Evolutionary conservation across 2,329 filamentous ascomycete species (phyloP).

Genomic region (Botrytis hyacinthi): DNA sequence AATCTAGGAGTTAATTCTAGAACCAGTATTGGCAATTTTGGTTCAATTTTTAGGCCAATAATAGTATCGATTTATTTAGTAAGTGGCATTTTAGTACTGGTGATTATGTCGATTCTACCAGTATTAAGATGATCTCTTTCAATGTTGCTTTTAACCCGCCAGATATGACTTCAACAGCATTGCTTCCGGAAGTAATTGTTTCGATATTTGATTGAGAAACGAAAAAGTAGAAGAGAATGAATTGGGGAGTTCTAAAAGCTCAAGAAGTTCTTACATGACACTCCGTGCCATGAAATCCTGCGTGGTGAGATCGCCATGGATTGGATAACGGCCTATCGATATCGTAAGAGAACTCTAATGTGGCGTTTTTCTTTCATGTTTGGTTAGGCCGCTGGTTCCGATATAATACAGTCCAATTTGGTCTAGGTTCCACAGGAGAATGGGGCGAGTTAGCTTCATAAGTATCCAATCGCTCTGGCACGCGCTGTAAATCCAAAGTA

Average conservation of each 20-base stretch:
- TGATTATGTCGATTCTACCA: too few species aligned
- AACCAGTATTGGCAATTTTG: too few species aligned
- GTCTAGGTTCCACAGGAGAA: not conserved
- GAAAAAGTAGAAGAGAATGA: not conserved
- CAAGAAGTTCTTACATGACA: not conserved
- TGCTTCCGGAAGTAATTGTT: not conserved
- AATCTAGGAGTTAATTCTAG: too few species aligned
- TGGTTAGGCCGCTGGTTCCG: not conserved
- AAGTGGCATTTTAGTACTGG: too few species aligned
- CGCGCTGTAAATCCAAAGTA: not conserved
- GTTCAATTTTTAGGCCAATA: too few species aligned
- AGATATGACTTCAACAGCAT: not conserved
- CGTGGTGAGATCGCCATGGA: not conserved
- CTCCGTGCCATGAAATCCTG: not conserved
- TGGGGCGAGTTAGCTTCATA: not conserved
- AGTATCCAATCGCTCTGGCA: not conserved
- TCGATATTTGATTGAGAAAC: not conserved
- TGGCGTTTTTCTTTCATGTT: not conserved
- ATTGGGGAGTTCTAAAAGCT: not conserved
- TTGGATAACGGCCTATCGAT: not conserved
- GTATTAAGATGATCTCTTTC: too few species aligned
- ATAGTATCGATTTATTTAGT: too few species aligned
- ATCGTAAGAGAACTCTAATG: not conserved
- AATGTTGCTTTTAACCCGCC: too few species aligned
- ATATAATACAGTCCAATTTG: not conserved